Base-by-base conservation (phyloP, 768 basidiomycete species). In the Tylopilus subfusipes region DNA sequence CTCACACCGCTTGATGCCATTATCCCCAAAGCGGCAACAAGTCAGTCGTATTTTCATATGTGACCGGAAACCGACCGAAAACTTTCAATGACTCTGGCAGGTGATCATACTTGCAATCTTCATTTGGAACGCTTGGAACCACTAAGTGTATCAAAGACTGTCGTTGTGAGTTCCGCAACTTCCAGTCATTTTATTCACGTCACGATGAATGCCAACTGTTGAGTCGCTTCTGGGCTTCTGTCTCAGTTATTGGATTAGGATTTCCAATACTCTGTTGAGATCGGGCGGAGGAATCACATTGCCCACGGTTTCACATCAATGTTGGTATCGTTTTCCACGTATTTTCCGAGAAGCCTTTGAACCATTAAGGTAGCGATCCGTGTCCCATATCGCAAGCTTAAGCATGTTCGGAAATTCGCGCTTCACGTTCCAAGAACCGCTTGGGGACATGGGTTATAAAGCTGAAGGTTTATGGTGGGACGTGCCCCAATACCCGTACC, bases 401-500 rank as follows among this genome's bases (percentile, higher is more conserved):
- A 57, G 13, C 13, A 68, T 68, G 66, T 45, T 55, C 30, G 42
- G 57, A 43, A 48, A 55, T 29, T 21, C 55, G 19, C 44, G 14
- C 21, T 33, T 48, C 47, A 22, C 50, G 33, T 47, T 50, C 14
- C 67, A 57, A 54, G 62, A 55, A 44, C 56, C 56, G 14, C 22
- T 29, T n/a, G 43, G 10, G 29, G 27, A 11, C 2, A 57, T 39
- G 45, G 52, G 34, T 42, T 66, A 68, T 67, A 67, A 67, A 55
- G 53, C 56, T 40, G 64, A 45, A 1, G 21, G 7, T 19, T 21
- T 39, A 24, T 51, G 43, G 36, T 52, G 39, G 54, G 46, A 19
- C 45, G 57, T 50, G 18, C 50, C 61, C 4, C 52, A 54, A 45
- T 44, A 66, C 24, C 53, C 64, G 6, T 57, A 48, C 39, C 66